Evolutionary conservation across 2,329 filamentous ascomycete genomes (phyloP).

Genomic region (Exophiala sp.): DNA sequence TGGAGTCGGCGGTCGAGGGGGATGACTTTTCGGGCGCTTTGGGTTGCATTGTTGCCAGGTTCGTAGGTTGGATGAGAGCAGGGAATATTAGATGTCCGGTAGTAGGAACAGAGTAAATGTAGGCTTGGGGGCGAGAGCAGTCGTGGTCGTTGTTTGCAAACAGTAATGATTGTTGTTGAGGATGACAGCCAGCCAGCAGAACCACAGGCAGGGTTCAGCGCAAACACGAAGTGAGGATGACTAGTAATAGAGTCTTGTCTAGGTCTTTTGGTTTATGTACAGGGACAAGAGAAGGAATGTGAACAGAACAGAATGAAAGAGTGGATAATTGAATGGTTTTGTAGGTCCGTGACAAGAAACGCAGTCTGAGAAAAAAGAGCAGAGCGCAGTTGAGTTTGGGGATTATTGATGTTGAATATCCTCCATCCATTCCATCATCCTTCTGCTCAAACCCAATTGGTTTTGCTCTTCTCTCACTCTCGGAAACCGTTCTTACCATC

Average conservation of each 20-base stretch:
- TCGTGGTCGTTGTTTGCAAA: too few relatives aligned
- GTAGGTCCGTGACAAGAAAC: neutral
- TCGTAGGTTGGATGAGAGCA: too few relatives aligned
- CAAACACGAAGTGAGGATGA: neutral
- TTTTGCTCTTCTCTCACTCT: neutral
- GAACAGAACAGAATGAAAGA: neutral
- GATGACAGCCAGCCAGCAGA: neutral
- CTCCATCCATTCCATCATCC: neutral
- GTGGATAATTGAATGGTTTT: neutral
- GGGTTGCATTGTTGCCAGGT: constrained; percentile 9
- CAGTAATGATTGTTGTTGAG: too few relatives aligned
- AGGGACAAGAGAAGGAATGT: neutral
- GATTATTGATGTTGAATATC: too few relatives aligned
- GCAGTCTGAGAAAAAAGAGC: neutral
- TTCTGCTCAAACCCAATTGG: neutral
- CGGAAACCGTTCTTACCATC: neutral
- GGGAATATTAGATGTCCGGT: too few relatives aligned
- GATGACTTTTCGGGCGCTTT: constrained; percentile 17
- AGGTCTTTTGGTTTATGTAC: neutral
- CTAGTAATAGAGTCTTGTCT: neutral
- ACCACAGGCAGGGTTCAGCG: neutral
- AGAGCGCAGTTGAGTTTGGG: neutral
- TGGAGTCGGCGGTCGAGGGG: constrained; percentile 12
- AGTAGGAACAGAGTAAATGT: neutral
- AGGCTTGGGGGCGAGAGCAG: neutral